Conservation (phyloP, 2,329 filamentous ascomycete species). For the Diplodia corticola region DNA sequence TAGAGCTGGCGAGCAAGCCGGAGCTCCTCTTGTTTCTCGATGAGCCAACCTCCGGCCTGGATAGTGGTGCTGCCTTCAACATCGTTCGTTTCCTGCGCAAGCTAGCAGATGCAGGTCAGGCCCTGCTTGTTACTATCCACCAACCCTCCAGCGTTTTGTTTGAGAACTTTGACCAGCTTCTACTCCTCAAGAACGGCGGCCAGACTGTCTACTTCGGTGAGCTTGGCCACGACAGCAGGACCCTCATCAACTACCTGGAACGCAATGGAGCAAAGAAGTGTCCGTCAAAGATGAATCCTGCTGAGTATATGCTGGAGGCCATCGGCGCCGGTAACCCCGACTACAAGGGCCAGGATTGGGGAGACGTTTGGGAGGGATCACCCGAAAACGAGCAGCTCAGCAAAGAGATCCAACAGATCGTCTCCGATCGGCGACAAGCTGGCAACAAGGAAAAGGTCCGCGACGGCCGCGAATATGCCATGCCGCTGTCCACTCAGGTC, state of each 20-base stretch:
- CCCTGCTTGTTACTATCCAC: slow-evolving; percentile 69
- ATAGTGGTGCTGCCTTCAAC: slow-evolving; percentile 67
- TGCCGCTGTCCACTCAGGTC: slow-evolving; percentile 45
- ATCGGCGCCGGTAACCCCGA: slow-evolving; percentile 46
- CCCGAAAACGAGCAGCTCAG: slow-evolving; percentile 40
- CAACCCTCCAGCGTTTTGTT: slow-evolving; percentile 69
- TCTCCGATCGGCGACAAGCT: slow-evolving; percentile 36
- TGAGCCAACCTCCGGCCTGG: slow-evolving; percentile 64
- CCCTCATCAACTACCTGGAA: slow-evolving; percentile 52
- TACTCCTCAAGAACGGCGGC: slow-evolving; percentile 65
- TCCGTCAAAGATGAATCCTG: slow-evolving; percentile 54
- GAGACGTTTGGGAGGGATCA: slow-evolving; percentile 47
- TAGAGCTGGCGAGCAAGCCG: slow-evolving; percentile 67
- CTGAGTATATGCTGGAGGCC: slow-evolving; percentile 54
- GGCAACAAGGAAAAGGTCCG: slow-evolving; percentile 37
- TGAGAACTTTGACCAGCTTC: slow-evolving; percentile 64
- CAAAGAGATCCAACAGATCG: slow-evolving; percentile 45
- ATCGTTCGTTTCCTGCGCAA: slow-evolving; percentile 67
- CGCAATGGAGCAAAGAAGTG: slow-evolving; percentile 56
- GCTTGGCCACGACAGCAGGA: slow-evolving; percentile 46
- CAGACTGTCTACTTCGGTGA: slow-evolving; percentile 68
- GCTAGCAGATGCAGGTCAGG: slow-evolving; percentile 65
- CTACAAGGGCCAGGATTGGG: slow-evolving; percentile 49
- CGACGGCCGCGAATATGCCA: slow-evolving; percentile 49
- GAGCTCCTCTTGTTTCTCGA: slow-evolving; percentile 69